A percentile compares a stretch with the other conserved stretches of the same genome.
Evolutionary conservation across 352 stramenopile genomes (phyloP).

Genomic region (Bremia lactucae): DNA sequence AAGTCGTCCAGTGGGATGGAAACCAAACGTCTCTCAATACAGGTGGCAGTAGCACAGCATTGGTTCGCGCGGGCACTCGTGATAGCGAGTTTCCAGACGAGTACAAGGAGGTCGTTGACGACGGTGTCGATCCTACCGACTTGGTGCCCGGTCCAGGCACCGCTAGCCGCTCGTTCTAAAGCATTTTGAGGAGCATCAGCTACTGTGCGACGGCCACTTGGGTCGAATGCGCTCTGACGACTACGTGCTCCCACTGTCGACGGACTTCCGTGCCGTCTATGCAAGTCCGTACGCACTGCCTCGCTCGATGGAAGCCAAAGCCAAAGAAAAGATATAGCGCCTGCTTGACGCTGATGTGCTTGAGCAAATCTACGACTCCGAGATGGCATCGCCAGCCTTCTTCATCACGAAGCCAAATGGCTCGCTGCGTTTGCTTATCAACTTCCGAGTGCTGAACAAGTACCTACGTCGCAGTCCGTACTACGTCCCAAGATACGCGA

Average conservation of each 20-base stretch:
- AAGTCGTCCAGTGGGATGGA: not conserved
- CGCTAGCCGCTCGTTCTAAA: too few species aligned
- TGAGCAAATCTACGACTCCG: conserved; percentile 6
- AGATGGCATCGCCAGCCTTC: conserved; percentile 6
- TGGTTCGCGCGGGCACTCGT: not conserved
- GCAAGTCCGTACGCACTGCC: conserved; percentile 3
- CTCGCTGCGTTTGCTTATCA: not conserved
- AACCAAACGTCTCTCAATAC: not conserved
- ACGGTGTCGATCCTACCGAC: not conserved
- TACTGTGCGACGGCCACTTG: conserved; percentile 4
- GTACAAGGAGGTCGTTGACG: not conserved
- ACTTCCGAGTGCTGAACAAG: conserved; percentile 7
- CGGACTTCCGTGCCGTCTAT: conserved; percentile 1
- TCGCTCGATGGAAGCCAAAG: not conserved
- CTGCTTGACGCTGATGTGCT: conserved; percentile 4
- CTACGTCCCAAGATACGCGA: conserved; percentile 2
- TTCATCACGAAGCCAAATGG: conserved; percentile 3
- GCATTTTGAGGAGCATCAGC: too few species aligned
- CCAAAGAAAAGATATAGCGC: not conserved
- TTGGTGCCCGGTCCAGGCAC: too few species aligned
- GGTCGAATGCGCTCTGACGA: conserved; percentile 2
- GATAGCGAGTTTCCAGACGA: not conserved
- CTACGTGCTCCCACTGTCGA: not conserved
- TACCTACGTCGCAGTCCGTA: conserved; percentile 2
- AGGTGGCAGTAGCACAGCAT: not conserved